Evolutionary conservation across 2,329 filamentous ascomycete genomes (phyloP), one percentile per base, ranked within the genome.

Genomic region (Periconia macrospinosa): DNA sequence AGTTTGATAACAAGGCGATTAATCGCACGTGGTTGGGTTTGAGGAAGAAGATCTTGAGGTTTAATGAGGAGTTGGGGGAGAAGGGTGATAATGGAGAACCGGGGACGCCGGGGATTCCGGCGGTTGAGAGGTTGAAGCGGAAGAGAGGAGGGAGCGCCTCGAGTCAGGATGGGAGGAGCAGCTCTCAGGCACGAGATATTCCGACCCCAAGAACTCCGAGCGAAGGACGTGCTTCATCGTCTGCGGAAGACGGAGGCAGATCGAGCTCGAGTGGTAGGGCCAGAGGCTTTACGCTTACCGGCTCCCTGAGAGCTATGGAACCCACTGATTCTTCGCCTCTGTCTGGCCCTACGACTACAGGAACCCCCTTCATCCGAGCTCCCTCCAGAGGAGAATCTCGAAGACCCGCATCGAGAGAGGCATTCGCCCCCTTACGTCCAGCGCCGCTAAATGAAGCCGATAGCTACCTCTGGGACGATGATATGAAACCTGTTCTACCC

Each of bases 11-110:
- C 61, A 85, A 87, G 60, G 86, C 88, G 2, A 79, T 96, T 13
- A 91, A 96, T 69, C 84, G 86, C 58, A 85, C 90, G 35, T 96
- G 92, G 90, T 75, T 87, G 42, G 76, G 79, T 15, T 78, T 94
- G 15, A 79, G 30, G 71, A 79, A 53, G 70, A 78, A 57, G 77
- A 82, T 71, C 68, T 76, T 55, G 68, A 75, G 57, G 77, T 79
- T 71, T 50, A 70, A 70, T 47, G 71, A 75, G 56, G 72, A 74
- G 52, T 53, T 68, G 14, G 67, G 70, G 1, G 72, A 75, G 59
- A 75, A 74, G 56, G 57, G 61, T 44, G 33, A n/a, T 15, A 55
- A 15, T 55, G 66, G 59, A 17, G 2, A 52, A 74, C 33, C 55
- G 3, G 52, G 49, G 5, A 69, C 67, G 14, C 65, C 68, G 7